Evolutionary conservation across 805 yeast species (phyloP), one percentile per base, ranked within the genome.

Genomic region (Saccharomycopsis synnaedendra): DNA sequence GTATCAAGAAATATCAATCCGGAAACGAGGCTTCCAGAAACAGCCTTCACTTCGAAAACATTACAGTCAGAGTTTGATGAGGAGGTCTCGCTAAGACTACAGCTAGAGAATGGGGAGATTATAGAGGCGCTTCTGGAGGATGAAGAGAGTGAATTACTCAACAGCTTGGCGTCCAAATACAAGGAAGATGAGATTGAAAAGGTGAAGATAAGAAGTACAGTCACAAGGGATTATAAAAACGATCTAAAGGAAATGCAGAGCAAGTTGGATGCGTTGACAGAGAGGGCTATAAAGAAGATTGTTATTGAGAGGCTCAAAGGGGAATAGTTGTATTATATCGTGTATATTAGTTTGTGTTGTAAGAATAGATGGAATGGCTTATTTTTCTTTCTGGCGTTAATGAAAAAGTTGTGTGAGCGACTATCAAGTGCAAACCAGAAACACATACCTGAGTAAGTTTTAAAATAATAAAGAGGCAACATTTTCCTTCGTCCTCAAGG

Each of bases 1-100:
- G 44, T 40, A 19, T 41, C 44, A 10, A 39, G 48, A 40, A 45
- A 45, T 32, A 33, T 39, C 29, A 37, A 45, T 40, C 34, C 34
- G 8, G 29, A 7, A 33, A 45, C 42, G 4, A 40, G 34, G 10
- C 30, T 41, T 3, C 48, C 48, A 4, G 32, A 33, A 5, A 45
- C 32, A 28, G 43, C 48, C 31, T 45, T 45, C 19, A 11, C n/a
- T 38, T 19, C 47, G 7, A 6, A 11, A 28, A 39, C 33, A 32
- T 40, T 31, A 5, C 32, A 7, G 11, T 44, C 32, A 32, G 41
- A 33, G 19, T 19, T 19, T 19, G 19, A 19, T 19, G 19, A 19
- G 19, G 19, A 19, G 19, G 19, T 2, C 19, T 19, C 19, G 19
- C 19, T 19, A 19, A 19, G 19, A 19, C 19, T 19, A 19, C 19